Percentiles rank a stretch among this genome's conserved stretches.
Conservation (phyloP, 1,284 basidiomycete genomes). For the Ganoderma leucocontextum region DNA sequence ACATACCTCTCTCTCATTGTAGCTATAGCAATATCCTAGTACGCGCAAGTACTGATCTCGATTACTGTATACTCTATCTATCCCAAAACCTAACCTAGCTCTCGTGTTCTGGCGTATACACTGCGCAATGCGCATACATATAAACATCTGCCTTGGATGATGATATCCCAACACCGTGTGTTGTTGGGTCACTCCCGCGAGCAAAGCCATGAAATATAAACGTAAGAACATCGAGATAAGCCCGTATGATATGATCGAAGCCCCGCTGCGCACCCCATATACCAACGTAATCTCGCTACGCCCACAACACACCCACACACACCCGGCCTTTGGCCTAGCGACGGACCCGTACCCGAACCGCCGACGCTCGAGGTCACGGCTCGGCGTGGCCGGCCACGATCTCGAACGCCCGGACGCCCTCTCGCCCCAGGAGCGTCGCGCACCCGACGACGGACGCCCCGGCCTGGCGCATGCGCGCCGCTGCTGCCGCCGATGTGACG, state of each 20-base stretch:
- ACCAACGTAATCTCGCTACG: not conserved
- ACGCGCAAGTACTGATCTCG: conserved; percentile 3
- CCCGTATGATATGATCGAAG: not conserved
- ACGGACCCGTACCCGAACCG: not conserved
- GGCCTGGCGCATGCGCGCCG: conserved; percentile 69
- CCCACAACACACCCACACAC: not conserved
- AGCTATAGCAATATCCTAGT: conserved; percentile 16
- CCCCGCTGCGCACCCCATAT: not conserved
- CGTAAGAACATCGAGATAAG: conserved; percentile 2
- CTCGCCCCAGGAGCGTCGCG: conserved; percentile 75
- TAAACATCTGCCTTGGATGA: not conserved
- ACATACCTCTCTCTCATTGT: conserved; percentile 19
- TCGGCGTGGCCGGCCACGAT: conserved; percentile 29
- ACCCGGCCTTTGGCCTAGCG: not conserved
- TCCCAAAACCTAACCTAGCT: not conserved
- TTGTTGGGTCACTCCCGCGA: not conserved
- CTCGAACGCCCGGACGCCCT: conserved; percentile 73
- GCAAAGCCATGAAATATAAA: not conserved
- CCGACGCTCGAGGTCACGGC: conserved; percentile 8
- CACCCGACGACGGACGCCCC: conserved; percentile 78
- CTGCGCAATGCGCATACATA: conserved; percentile 9
- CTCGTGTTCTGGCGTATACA: conserved; percentile 15
- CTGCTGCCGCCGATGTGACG: conserved; percentile 67
- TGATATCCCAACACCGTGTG: not conserved
- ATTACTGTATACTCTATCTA: conserved; percentile 19